Evolutionary conservation across 2,329 filamentous ascomycete genomes (phyloP), one percentile per base, ranked within the genome.

Genomic region (Colletotrichum musicola): DNA sequence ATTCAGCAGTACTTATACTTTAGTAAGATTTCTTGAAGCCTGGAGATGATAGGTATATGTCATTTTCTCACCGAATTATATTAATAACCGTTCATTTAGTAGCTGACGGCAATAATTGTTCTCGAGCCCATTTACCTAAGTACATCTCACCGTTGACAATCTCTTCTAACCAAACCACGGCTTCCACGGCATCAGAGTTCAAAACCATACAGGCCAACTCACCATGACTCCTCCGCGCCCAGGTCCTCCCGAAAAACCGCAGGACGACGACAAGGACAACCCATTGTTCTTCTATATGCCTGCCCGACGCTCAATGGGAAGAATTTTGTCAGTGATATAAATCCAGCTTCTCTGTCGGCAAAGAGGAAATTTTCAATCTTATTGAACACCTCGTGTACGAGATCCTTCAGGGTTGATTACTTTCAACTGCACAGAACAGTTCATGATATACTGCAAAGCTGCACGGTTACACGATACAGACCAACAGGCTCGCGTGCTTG

Each of bases 361-460:
- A 75, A 42, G 62, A 60, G 1, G 68, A 76, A 10, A 78, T 78
- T 38, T 74, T 72, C 6, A 49, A 62, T 1, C 71, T 80, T 0
- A 68, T 77, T 42, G 75, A 72, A n/a, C 73, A 76, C 25, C 40
- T 65, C 3, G 58, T 75, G 25, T 69, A 73, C 56, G 65, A 62
- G 56, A 72, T 44, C 63, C 64, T 4, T 38, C 66, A 6, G 58
- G 59, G 1, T 14, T 44, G 49, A 74, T 80, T 51, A 73, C 70
- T 1, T 81, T 82, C 71, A 73, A 71, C 61, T 80, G 76, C 58
- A 76, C 78, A 5, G 80, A 82, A 70, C 79, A 82, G 61, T 81
- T 80, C 71, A 82, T 82, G 79, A 82, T 81, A 80, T 81, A 76
- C 69, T 79, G 78, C 74, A 81, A 82, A 72, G 80, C 79, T 4